phyloP scores from a whole-genome alignment of 768 basidiomycete genomes.

The Lactarius hengduanensis region DNA sequence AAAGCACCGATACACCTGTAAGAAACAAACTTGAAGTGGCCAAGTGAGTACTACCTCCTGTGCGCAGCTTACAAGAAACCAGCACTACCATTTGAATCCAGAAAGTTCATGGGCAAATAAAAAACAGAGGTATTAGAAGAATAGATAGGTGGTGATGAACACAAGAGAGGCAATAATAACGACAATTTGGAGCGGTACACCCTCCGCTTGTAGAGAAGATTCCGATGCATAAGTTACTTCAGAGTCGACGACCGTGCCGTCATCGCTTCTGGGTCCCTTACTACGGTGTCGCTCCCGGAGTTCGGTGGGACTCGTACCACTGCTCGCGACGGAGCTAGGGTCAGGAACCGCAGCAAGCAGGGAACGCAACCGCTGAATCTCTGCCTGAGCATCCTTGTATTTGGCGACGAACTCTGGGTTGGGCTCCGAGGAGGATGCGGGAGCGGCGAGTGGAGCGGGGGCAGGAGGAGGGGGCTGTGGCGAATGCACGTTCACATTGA shows the following conservation, averaged over 20 bases:
- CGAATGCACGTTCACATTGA: slow-evolving; percentile 47
- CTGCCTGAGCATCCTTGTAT: slow-evolving; percentile 62
- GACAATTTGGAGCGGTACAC: slow-evolving; percentile 92
- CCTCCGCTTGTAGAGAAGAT: slow-evolving; percentile 67
- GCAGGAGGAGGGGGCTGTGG: slow-evolving; percentile 35
- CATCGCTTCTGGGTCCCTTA: slow-evolving; percentile 49
- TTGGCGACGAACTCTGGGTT: slow-evolving; percentile 56
- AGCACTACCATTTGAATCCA: slow-evolving; percentile 15
- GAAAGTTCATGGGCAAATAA: slow-evolving; percentile 15
- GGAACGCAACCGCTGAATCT: slow-evolving; percentile 61
- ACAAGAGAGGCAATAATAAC: slow-evolving; percentile 87
- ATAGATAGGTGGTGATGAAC: slow-evolving; percentile 95
- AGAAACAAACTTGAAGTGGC: not conserved
- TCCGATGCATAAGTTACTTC: slow-evolving; percentile 63
- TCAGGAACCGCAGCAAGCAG: slow-evolving; percentile 60
- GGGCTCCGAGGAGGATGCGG: slow-evolving; percentile 35
- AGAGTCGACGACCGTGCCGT: slow-evolving; percentile 45
- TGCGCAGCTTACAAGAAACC: slow-evolving; percentile 14
- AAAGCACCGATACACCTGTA: slow-evolving; percentile 24
- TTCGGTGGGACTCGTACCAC: slow-evolving; percentile 44
- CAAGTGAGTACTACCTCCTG: slow-evolving; percentile 7
- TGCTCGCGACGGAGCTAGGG: slow-evolving; percentile 46
- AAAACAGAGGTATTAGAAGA: slow-evolving; percentile 63
- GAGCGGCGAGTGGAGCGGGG: slow-evolving; percentile 35
- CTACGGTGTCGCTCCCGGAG: slow-evolving; percentile 54